phyloP scores from a whole-genome alignment of 2,329 filamentous ascomycete genomes.

The Phyllosticta citrichinensis region DNA sequence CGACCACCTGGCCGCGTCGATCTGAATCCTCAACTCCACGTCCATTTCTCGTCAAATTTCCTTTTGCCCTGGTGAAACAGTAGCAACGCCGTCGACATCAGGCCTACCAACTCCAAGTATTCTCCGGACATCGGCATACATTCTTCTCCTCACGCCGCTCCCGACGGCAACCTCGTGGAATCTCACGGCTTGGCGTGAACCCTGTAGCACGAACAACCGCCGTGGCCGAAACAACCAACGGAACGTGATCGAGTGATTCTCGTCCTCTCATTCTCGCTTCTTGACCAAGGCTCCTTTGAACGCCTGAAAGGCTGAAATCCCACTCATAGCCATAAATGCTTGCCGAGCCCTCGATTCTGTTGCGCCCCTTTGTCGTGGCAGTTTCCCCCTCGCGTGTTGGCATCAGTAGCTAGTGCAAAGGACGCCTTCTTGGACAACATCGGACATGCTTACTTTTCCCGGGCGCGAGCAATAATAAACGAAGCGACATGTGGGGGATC shows the following conservation, averaged over 20 bases:
- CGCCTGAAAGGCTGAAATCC: no score
- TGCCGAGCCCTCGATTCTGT: not conserved
- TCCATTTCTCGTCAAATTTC: not conserved
- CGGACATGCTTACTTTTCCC: not conserved
- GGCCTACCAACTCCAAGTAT: not conserved
- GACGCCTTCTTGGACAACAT: not conserved
- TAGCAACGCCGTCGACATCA: not conserved
- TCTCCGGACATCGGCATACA: not conserved
- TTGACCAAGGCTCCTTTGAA: not conserved
- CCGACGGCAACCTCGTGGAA: not conserved
- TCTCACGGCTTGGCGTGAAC: not conserved
- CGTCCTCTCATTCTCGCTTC: not conserved
- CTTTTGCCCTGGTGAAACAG: conserved; percentile 6
- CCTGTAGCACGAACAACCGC: not conserved
- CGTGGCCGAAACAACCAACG: not conserved
- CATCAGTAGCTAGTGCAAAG: not conserved
- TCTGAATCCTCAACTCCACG: not conserved
- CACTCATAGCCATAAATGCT: no score
- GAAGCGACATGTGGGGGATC: not conserved
- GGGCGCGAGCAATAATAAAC: not conserved
- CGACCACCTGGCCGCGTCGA: not conserved
- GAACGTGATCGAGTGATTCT: not conserved
- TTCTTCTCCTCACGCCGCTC: not conserved
- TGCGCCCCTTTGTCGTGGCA: not conserved
- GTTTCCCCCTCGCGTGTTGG: not conserved